These are phyloP conservation scores for Avena insularis DNA, from an alignment of 176 grass and related monocot species.

Conservation along the genomic window DNA sequence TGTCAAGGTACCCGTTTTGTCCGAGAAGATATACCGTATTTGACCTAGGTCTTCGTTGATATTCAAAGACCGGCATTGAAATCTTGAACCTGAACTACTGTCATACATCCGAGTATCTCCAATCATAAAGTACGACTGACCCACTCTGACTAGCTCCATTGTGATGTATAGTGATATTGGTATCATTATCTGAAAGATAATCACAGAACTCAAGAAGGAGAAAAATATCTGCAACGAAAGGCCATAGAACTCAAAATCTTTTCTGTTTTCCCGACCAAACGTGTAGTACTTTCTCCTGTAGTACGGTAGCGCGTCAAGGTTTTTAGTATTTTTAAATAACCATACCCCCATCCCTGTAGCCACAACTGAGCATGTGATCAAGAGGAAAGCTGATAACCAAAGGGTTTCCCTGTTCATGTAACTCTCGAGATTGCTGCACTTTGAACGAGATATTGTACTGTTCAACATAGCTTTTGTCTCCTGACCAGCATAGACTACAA, in stretches of 20 bases:
- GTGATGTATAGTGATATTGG: slow-evolving; percentile 99
- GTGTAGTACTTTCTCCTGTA: slow-evolving; percentile 95
- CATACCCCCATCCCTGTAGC: slow-evolving; percentile 97
- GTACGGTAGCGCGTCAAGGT: slow-evolving; percentile 87
- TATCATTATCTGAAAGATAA: slow-evolving; percentile 99
- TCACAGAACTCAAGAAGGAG: slow-evolving; percentile 99
- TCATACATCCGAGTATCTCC: slow-evolving; percentile 95
- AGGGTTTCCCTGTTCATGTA: slow-evolving; percentile 99
- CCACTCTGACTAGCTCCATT: slow-evolving; percentile 95
- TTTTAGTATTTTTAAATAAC: slow-evolving; percentile 78
- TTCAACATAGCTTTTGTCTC: slow-evolving; percentile 99
- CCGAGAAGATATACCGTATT: slow-evolving; percentile 96
- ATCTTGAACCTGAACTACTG: slow-evolving; percentile 87
- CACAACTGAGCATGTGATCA: slow-evolving; percentile 92
- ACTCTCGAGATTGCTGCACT: slow-evolving; percentile 95
- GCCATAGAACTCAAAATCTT: slow-evolving; percentile 94
- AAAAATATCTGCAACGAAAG: slow-evolving; percentile 96
- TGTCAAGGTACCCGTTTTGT: slow-evolving; percentile 98
- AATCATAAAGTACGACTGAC: slow-evolving; percentile 99
- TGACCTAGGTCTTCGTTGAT: slow-evolving; percentile 99
- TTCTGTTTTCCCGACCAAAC: slow-evolving; percentile 74
- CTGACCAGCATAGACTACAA: slow-evolving; percentile 97
- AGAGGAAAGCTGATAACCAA: slow-evolving; percentile 98
- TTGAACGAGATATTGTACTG: slow-evolving; percentile 95
- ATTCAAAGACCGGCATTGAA: slow-evolving; percentile 99